These are phyloP conservation scores for Colletotrichum eleusines DNA, from an alignment of 2,329 filamentous ascomycete species.

Conservation along the genomic window DNA sequence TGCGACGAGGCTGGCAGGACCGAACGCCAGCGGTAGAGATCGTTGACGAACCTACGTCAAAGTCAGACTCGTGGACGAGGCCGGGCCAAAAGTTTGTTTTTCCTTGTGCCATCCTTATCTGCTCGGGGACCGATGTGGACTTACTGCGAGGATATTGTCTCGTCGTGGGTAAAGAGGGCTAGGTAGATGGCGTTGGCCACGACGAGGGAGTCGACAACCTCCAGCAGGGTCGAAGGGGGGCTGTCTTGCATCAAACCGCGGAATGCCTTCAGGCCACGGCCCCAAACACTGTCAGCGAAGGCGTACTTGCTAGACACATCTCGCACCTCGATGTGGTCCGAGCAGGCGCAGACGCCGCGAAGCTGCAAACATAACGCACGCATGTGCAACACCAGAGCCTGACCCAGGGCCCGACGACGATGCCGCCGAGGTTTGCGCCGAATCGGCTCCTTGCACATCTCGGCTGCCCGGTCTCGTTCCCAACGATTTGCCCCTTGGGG, in stretches of 20 bases:
- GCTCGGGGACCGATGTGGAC: background rate
- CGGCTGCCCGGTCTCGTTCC: background rate
- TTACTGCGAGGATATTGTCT: slow-evolving; percentile 35
- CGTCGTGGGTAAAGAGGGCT: slow-evolving; percentile 17
- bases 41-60: slow-evolving; percentile 44
- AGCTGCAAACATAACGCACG: slow-evolving; percentile 31
- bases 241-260: slow-evolving; percentile 41
- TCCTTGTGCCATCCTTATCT: too few species aligned
- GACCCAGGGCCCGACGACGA: slow-evolving; percentile 33
- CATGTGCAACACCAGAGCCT: slow-evolving; percentile 32
- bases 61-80: background rate
- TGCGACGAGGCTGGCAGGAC: slow-evolving; percentile 41
- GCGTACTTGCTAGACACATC: slow-evolving; percentile 13
- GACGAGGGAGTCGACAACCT: slow-evolving; percentile 40
- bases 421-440: slow-evolving; percentile 16
- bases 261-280: slow-evolving; percentile 35
- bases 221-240: slow-evolving; percentile 32
- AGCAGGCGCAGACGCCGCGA: slow-evolving; percentile 19
- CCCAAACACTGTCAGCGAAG: slow-evolving; percentile 32
- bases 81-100: too few species aligned
- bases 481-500: background rate
- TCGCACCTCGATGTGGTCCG: background rate
- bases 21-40: slow-evolving; percentile 47
- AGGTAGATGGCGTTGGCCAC: slow-evolving; percentile 39
- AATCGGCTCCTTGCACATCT: slow-evolving; percentile 4